A percentile compares a stretch with the other conserved stretches of the same genome.
Conservation (phyloP, 768 basidiomycete genomes). For the Trametes cingulata region DNA sequence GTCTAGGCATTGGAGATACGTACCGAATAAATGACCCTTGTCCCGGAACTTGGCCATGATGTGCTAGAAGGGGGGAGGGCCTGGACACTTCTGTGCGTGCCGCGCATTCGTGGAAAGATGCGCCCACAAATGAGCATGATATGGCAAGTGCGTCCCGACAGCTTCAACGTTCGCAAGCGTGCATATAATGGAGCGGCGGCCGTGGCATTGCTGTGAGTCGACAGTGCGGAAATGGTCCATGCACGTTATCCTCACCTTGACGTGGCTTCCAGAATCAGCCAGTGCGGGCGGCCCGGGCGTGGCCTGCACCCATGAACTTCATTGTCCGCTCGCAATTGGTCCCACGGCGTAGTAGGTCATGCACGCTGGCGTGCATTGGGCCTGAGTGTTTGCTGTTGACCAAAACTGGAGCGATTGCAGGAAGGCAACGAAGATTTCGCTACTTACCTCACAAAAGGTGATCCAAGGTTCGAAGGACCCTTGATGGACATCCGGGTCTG, state of each 20-base stretch:
- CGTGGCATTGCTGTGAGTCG: not conserved
- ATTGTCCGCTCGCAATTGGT: not conserved
- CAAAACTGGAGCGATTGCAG: too few relatives aligned
- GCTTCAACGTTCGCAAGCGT: not conserved
- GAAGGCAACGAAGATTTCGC: too few relatives aligned
- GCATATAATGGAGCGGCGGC: not conserved
- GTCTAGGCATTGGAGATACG: not conserved
- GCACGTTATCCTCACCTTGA: not conserved
- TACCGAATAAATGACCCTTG: not conserved
- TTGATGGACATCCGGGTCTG: too few relatives aligned
- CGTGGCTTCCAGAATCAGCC: not conserved
- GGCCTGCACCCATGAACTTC: not conserved
- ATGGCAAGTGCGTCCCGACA: not conserved
- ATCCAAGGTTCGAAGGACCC: too few relatives aligned
- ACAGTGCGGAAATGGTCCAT: not conserved
- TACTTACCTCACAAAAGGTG: too few relatives aligned
- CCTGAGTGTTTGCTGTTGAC: too few relatives aligned
- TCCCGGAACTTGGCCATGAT: not conserved
- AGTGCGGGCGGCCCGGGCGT: not conserved
- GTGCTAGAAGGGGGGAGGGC: not conserved
- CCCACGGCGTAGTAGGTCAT: too few relatives aligned
- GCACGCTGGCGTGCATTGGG: too few relatives aligned
- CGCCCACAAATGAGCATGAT: conserved; percentile 1
- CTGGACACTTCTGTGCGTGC: too few relatives aligned
- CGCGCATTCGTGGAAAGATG: not conserved